A percentile compares a stretch with the other conserved stretches of the same genome.
phyloP scores from a whole-genome alignment of 352 stramenopile species.

The Phytopythium vexans region DNA sequence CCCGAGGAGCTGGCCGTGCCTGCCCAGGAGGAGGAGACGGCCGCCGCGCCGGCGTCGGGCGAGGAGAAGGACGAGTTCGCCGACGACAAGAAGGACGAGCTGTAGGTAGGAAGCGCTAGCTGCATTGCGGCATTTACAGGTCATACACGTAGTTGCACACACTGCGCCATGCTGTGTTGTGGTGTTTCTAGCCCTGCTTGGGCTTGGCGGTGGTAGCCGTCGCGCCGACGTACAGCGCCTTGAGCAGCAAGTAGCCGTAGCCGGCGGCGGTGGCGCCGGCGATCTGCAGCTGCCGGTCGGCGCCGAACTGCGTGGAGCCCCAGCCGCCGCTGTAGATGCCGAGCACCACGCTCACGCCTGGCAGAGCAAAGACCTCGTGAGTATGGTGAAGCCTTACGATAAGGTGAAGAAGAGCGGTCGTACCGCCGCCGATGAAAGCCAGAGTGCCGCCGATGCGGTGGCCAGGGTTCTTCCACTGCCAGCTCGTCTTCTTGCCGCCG shows the following conservation, averaged over 20 bases:
- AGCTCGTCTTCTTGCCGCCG: constrained; percentile 56
- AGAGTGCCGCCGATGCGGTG: constrained; percentile 57
- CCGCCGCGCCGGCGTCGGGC: constrained; percentile 13
- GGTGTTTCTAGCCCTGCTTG: constrained; percentile 2
- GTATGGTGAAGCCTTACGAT: neutral
- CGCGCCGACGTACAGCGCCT: constrained; percentile 15
- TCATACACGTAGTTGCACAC: neutral
- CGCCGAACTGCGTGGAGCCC: constrained; percentile 38
- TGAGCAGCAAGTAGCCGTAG: constrained; percentile 47
- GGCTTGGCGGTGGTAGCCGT: constrained; percentile 10
- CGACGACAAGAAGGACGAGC: constrained; percentile 47
- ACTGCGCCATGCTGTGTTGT: no score
- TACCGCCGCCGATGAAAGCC: constrained; percentile 46
- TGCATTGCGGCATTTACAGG: no score
- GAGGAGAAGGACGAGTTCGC: constrained; percentile 55
- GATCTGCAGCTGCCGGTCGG: constrained; percentile 47
- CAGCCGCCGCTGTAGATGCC: constrained; percentile 56
- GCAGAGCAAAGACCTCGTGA: neutral
- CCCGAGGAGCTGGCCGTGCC: constrained; percentile 23
- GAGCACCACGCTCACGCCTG: constrained; percentile 36
- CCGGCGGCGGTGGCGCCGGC: constrained; percentile 28
- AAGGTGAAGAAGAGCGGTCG: neutral
- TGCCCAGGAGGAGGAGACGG: constrained; percentile 6
- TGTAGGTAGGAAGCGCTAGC: constrained; percentile 19
- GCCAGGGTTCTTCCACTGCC: constrained; percentile 66